Evolutionary conservation across 1,139 yeast species (phyloP), one percentile per base, ranked within the genome.

Genomic region (Saccharomyces hybrid): DNA sequence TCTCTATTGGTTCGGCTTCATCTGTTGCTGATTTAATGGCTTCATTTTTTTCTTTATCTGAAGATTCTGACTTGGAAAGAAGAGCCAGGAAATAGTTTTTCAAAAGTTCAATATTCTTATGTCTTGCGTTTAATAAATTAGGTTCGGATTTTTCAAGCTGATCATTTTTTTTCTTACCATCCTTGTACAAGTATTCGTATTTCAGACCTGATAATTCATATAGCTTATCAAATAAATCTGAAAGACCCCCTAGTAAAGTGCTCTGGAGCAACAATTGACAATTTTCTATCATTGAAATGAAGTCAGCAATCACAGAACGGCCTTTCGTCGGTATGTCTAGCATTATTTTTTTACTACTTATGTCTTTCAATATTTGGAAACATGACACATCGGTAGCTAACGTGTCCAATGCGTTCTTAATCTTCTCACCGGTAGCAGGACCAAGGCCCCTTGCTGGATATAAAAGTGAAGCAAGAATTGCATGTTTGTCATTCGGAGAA

Each of bases 371-470:
- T 1, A 63, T 60, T 1, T 58, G 57, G 16, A 69, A 53, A 0
- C 72, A 63, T 2, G 64, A 46, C 2, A 26, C 53, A 5, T 27
- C 51, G 7, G 38, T 38, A 16, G 14, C 7, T 8, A 26, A 51
- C 50, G 55, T 56, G n/a, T 60, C 57, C 7, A 69, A 57, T 20
- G 58, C 52, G 2, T 53, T 51, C 51, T 72, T 77, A 8, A 84
- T 67, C 11, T 65, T 68, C 0, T 73, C 73, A 6, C 83, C 58
- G 0, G 84, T 72, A 51, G 79, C 79, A 1, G 75, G 77, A 0
- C 97, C 97, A n/a, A 89, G 66, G 0, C 95, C 93, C 54, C 85
- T 72, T 38, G 82, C 76, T 0, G 93, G 93, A 51, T 73, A 75
- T 50, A 79, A 78, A 34, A 90, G 61, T 0, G 85, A 76, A 44